Evolutionary conservation across 2,329 filamentous ascomycete species (phyloP).

Genomic region (Lasiodiplodia sp.): DNA sequence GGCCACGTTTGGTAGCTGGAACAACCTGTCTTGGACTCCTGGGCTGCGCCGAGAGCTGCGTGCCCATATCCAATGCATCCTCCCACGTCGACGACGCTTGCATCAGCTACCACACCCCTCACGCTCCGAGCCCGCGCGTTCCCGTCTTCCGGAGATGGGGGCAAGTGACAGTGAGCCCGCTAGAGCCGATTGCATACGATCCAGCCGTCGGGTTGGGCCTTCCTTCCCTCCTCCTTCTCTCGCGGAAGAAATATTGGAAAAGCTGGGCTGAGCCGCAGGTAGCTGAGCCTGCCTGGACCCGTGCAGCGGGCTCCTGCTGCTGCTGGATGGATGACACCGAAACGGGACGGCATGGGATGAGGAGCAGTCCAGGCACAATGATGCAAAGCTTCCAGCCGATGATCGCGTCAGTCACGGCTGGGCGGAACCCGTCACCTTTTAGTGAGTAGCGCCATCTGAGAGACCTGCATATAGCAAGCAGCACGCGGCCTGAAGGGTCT

Average conservation of each 20-base stretch:
- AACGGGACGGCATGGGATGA: background rate
- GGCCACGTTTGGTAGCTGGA: background rate
- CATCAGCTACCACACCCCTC: background rate
- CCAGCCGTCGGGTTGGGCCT: background rate
- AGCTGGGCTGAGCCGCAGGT: background rate
- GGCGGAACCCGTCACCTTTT: slow-evolving; percentile 6
- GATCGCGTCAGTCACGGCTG: slow-evolving; percentile 23
- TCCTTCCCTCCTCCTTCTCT: too few species aligned
- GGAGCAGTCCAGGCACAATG: slow-evolving; percentile 15
- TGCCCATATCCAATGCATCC: slow-evolving; percentile 3
- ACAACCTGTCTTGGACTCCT: background rate
- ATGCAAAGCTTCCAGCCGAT: slow-evolving; percentile 10
- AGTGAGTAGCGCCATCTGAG: background rate
- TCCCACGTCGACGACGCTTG: background rate
- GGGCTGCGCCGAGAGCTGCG: slow-evolving; percentile 15
- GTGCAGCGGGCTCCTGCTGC: background rate
- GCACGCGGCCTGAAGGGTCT: background rate
- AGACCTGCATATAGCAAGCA: slow-evolving; percentile 4
- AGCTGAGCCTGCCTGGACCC: background rate
- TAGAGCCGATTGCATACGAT: slow-evolving; percentile 5
- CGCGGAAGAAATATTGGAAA: background rate
- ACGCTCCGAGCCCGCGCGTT: background rate
- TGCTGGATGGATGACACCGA: background rate
- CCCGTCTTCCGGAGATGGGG: background rate
- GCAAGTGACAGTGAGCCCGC: background rate